Conservation (phyloP, 805 yeast genomes). For the Kazachstania viticola region DNA sequence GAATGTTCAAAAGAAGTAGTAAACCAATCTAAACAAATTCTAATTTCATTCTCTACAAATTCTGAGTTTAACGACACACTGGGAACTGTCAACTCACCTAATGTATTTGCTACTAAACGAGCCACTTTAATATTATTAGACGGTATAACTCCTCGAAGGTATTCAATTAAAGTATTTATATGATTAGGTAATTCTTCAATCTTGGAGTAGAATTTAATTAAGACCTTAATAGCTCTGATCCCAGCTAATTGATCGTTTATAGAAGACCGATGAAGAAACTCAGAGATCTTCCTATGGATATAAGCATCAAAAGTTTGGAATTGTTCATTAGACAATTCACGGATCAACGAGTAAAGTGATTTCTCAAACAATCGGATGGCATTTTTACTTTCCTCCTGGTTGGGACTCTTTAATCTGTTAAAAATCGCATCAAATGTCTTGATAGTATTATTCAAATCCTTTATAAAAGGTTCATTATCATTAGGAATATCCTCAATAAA, state of each 20-base stretch:
- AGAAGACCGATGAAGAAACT: conserved; percentile 58
- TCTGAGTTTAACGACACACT: conserved; percentile 82
- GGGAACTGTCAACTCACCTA: conserved; percentile 76
- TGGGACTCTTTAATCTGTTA: conserved; percentile 21
- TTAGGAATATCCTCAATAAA: too few species aligned
- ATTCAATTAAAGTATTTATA: conserved; percentile 74
- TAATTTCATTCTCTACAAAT: conserved; percentile 81
- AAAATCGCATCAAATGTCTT: conserved; percentile 25
- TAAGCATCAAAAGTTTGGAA: conserved; percentile 66
- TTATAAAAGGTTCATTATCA: too few species aligned
- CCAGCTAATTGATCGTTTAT: conserved; percentile 69
- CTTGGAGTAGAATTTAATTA: conserved; percentile 70
- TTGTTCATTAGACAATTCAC: conserved; percentile 71
- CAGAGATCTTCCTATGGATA: conserved; percentile 72
- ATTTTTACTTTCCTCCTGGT: conserved; percentile 20
- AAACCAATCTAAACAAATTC: conserved; percentile 77
- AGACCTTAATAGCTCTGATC: conserved; percentile 73
- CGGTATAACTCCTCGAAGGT: conserved; percentile 61
- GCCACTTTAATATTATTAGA: conserved; percentile 70
- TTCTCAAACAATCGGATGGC: conserved; percentile 58
- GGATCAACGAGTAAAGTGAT: conserved; percentile 54
- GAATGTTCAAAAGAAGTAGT: conserved; percentile 32
- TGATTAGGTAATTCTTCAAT: conserved; percentile 71
- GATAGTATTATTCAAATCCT: too few species aligned
- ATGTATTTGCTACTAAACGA: conserved; percentile 69